These are phyloP conservation scores for Eucalyptus erythrocorys DNA, from an alignment of 345 rosid species.

Conservation along the genomic window DNA sequence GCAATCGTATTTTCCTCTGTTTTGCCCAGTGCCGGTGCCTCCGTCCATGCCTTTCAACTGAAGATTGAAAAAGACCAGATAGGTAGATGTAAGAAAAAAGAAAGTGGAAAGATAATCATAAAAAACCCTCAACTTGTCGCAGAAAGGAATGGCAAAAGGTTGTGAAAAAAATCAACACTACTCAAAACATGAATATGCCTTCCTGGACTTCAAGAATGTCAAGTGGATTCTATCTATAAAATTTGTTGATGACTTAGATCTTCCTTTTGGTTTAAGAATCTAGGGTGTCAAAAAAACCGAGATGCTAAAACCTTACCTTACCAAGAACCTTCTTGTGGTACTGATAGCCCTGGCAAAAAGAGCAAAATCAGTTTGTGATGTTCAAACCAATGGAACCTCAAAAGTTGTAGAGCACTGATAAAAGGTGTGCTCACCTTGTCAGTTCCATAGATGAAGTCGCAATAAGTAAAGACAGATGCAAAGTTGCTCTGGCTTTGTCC, in stretches of 20 bases:
- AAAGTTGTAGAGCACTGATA: neutral
- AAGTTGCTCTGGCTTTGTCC: slow-evolving; percentile 99
- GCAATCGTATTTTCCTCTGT: slow-evolving; percentile 6
- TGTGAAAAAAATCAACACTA: neutral
- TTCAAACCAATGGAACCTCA: neutral
- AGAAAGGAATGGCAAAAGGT: neutral
- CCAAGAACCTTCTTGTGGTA: slow-evolving; percentile 66
- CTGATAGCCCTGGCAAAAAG: slow-evolving; percentile 53
- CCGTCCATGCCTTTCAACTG: slow-evolving; percentile 33
- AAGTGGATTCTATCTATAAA: neutral
- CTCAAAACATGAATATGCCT: neutral
- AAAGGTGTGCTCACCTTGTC: slow-evolving; percentile 46
- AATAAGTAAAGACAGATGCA: slow-evolving; percentile 93
- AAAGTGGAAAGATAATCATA: neutral
- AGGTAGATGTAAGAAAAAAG: neutral
- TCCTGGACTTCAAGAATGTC: neutral
- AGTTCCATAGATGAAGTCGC: slow-evolving; percentile 91
- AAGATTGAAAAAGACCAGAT: neutral
- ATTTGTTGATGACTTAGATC: neutral
- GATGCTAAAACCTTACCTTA: slow-evolving; percentile 28
- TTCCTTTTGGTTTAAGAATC: neutral
- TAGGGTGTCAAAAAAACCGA: neutral
- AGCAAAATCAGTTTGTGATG: neutral
- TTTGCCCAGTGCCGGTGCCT: neutral
- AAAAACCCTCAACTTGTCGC: neutral